Conservation (phyloP, 176 grass and related monocot genomes). For the Pharus latifolius region DNA sequence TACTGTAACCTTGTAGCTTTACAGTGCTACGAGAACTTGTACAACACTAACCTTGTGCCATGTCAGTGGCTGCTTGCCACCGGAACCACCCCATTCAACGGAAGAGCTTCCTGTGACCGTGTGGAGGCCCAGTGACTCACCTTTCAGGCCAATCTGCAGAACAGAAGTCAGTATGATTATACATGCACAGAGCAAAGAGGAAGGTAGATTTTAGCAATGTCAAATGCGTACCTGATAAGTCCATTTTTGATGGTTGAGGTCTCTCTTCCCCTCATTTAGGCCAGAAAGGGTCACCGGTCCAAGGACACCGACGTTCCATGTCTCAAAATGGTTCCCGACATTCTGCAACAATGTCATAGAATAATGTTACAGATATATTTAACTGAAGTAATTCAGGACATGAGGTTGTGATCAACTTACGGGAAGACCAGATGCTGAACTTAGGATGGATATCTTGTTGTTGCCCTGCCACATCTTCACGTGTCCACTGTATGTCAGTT, state of each 20-base stretch:
- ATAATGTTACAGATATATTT: background rate
- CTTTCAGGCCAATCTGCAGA: constrained; percentile 66
- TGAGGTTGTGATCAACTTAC: constrained; percentile 34
- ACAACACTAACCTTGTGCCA: constrained; percentile 69
- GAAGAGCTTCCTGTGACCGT: constrained; percentile 53
- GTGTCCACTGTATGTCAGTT: constrained; percentile 35
- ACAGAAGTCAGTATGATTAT: background rate
- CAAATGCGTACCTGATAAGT: constrained; percentile 60
- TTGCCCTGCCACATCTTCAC: constrained; percentile 78
- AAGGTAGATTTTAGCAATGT: background rate
- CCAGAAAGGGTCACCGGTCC: constrained; percentile 63
- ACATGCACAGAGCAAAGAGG: background rate
- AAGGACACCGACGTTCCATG: constrained; percentile 73
- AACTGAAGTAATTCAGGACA: background rate
- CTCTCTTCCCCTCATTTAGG: constrained; percentile 58
- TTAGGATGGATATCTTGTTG: constrained; percentile 91
- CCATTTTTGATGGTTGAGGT: constrained; percentile 83
- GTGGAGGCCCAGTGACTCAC: constrained; percentile 54
- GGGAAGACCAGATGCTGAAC: constrained; percentile 66
- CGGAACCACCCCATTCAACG: constrained; percentile 55
- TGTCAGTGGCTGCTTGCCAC: constrained; percentile 53
- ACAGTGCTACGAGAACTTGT: background rate
- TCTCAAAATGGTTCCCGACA: constrained; percentile 69
- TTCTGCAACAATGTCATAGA: constrained; percentile 36
- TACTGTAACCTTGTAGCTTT: background rate